phyloP scores from a whole-genome alignment of 2,329 filamentous ascomycete genomes.

The Cylindrodendrum hubeiense region DNA sequence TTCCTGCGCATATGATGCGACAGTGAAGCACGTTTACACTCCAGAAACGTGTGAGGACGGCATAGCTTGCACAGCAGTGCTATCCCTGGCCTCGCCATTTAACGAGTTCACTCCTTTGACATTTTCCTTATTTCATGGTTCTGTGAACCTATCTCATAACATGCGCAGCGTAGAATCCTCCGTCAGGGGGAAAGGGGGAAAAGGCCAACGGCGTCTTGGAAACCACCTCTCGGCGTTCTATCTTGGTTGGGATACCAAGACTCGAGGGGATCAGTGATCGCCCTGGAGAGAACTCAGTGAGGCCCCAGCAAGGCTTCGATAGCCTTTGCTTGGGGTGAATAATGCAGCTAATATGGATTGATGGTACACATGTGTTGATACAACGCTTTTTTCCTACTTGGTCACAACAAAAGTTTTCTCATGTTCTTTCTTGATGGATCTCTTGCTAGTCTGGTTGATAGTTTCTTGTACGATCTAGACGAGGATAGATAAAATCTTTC shows the following conservation, averaged over 20 bases:
- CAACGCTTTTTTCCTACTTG: constrained; percentile 21
- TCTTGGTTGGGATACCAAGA: constrained; percentile 34
- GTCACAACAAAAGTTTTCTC: constrained; percentile 31
- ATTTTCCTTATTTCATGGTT: constrained; percentile 35
- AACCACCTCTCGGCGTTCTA: constrained; percentile 37
- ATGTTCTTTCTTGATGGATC: constrained; percentile 33
- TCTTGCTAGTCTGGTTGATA: constrained; percentile 29
- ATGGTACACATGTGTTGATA: constrained; percentile 34
- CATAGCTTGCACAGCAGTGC: constrained; percentile 49
- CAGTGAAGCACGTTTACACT: constrained; percentile 18
- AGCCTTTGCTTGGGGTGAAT: constrained; percentile 30
- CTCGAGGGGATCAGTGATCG: constrained; percentile 35
- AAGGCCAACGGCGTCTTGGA: constrained; percentile 35
- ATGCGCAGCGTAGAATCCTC: constrained; percentile 36
- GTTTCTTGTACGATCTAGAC: constrained; percentile 35
- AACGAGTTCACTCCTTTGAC: constrained; percentile 33
- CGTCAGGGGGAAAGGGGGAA: constrained; percentile 23
- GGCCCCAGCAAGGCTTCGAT: constrained; percentile 34
- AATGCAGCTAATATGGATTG: constrained; percentile 43
- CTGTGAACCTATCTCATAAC: constrained; percentile 36
- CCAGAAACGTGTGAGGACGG: constrained; percentile 61
- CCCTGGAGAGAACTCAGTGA: constrained; percentile 4
- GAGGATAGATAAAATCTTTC: constrained; percentile 42
- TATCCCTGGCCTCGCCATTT: constrained; percentile 58
- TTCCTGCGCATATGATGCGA: constrained; percentile 57